Evolutionary conservation across 2,329 filamentous ascomycete species (phyloP).

Genomic region (Colletotrichum melonis): DNA sequence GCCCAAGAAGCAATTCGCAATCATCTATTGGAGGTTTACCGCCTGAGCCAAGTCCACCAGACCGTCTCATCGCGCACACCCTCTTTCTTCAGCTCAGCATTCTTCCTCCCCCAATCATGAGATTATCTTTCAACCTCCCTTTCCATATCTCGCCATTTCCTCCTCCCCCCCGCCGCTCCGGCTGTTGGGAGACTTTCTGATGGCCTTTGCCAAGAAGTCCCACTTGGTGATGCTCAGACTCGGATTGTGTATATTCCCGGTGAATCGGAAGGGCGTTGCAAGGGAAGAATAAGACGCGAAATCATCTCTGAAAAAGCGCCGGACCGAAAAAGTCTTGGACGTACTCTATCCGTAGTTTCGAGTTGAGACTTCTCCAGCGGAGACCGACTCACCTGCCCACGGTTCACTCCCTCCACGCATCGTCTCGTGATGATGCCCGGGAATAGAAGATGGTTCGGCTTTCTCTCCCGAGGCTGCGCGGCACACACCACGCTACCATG

Average conservation of each 20-base stretch:
- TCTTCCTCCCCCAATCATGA: background rate
- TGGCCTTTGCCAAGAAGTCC: background rate
- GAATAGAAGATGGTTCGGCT: background rate
- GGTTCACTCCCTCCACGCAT: background rate
- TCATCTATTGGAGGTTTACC: conserved; percentile 4
- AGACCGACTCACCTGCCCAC: background rate
- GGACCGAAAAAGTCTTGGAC: background rate
- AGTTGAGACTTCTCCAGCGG: conserved; percentile 16
- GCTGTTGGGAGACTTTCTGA: background rate
- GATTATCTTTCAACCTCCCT: background rate
- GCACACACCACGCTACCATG: background rate
- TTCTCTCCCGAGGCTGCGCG: background rate
- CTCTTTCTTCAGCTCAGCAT: background rate
- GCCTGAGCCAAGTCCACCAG: background rate
- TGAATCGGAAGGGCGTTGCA: conserved; percentile 1
- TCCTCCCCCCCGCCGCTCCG: background rate
- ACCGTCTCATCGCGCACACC: conserved; percentile 26
- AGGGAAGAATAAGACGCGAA: background rate
- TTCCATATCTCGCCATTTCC: background rate
- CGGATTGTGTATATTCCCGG: background rate
- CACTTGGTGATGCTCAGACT: background rate
- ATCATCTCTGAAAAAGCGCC: background rate
- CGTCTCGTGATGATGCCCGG: background rate
- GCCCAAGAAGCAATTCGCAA: background rate
- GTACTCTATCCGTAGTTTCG: background rate